Base-by-base conservation (phyloP, 345 rosid genomes). In the Durio zibethinus region DNA sequence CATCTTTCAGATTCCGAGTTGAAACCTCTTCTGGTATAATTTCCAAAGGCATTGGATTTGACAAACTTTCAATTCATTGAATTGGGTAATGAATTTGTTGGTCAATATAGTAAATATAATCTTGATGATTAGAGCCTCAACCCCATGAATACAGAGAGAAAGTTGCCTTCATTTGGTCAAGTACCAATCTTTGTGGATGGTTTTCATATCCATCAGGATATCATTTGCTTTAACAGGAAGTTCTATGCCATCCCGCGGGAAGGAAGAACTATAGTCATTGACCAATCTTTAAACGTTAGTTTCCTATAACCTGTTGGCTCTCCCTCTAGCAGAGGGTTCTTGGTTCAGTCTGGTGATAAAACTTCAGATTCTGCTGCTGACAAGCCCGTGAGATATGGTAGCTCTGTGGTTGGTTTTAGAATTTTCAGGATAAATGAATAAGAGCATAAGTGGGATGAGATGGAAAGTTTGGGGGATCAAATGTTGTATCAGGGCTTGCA, bases 131-230 rank as follows among this genome's bases (percentile, higher is more conserved):
- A n/a, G n/a, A n/a, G n/a, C n/a, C n/a, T n/a, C n/a, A n/a, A n/a
- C n/a, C n/a, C n/a, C n/a, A n/a, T n/a, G n/a, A n/a, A n/a, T 47
- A 14, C 18, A 47, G 88, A 93, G 86, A 40, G 84, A 95, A 92
- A 76, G 89, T 93, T 12, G 94, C 84, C 31, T 84, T 89, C 36
- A 63, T 83, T 76, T 59, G 81, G 69, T 57, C 82, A 8, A 42
- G 54, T 16, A 23, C 38, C 12, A 83, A 80, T 36, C 57, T 76
- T 59, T 8, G 15, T 27, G 88, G 36, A 88, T 88, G 94, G 79
- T 86, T 2, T 89, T n/a, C n/a, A n/a, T n/a, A n/a, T n/a, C n/a
- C n/a, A n/a, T 14, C 93, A 89, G 75, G 98, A 96, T 80, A 94
- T 92, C 42, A 80, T 91, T n/a, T 81, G 87, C 57, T 88, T 80